Evolutionary conservation across 129 eudicot genomes (phyloP), one percentile per base, ranked within the genome.

Genomic region (Silybum marianum): DNA sequence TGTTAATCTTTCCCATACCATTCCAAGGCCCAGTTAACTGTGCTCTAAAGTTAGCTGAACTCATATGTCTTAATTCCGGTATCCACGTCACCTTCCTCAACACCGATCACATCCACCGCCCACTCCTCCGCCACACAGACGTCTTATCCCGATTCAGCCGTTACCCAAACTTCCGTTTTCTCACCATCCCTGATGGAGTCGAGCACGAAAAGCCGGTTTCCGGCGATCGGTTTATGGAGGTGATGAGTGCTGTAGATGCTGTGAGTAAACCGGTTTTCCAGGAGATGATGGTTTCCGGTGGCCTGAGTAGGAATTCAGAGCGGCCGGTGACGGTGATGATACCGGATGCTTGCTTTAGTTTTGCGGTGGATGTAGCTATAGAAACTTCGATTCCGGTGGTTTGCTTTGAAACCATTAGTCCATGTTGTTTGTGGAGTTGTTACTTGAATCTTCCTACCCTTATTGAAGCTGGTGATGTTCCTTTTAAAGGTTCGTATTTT

Each of bases 11-110:
- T 75, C 93, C 92, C 2, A 13, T 89, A 2, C 97, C 97, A 9
- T 74, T 89, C 24, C 97, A 91, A 79, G 93, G 97, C 18, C 93
- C 89, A 4, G 90, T 91, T 4, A 91, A 88, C 76, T 88, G 86
- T 58, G 86, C 82, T 88, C 89, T 89, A 22, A 89, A 91, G 72
- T 79, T 91, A 24, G 93, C 93, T 46, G 88, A 91, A 83, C 91
- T 89, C 32, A 75, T 91, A 19, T 88, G 89, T 78, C 84, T 88
- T 67, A n/a, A n/a, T n/a, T 40, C 88, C 9, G 82, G 85, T 67
- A 72, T 93, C 44, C 81, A 70, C 7, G 84, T 91, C 81, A 94
- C 97, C 77, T 88, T 91, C 69, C 81, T 94, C 78, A 69, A 67
- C 90, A 87, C 95, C 22, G 68, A 81, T 30, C 76, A 89, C 89